Evolutionary conservation across 331 rosid genomes (phyloP).

Genomic region (Pyracantha coccinea): DNA sequence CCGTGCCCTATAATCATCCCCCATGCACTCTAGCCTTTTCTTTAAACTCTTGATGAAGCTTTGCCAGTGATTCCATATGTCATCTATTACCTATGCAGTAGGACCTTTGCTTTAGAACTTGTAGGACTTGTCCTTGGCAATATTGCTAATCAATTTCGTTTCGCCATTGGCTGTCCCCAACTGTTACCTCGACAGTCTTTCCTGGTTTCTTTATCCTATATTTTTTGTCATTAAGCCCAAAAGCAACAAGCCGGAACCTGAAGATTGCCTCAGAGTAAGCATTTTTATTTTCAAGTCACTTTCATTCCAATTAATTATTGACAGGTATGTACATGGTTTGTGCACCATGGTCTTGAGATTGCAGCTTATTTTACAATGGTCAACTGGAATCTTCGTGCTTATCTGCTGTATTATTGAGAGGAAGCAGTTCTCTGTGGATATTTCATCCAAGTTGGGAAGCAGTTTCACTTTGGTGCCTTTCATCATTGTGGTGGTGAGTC

Average conservation of each 20-base stretch:
- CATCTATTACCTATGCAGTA: not conserved
- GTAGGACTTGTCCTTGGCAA: not conserved
- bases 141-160: not conserved
- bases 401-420: constrained; percentile 80
- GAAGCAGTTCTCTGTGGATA: constrained; percentile 63
- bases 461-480: constrained; percentile 87
- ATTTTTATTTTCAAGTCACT: constrained; percentile 57
- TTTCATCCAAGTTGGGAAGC: constrained; percentile 81
- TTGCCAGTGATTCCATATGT: not conserved
- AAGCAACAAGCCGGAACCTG: constrained; percentile 29
- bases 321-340: constrained; percentile 83
- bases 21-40: not conserved
- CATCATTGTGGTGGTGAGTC: constrained; percentile 78
- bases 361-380: constrained; percentile 99
- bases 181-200: not conserved
- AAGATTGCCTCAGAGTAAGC: constrained; percentile 36
- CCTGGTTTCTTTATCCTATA: constrained; percentile 4
- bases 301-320: constrained; percentile 70
- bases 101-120: not conserved
- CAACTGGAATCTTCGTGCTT: constrained; percentile 85
- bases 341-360: constrained; percentile 86
- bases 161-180: not conserved
- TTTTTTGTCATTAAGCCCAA: not conserved
- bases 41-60: not conserved
- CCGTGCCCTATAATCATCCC: not conserved